phyloP scores from a whole-genome alignment of 2,329 filamentous ascomycete species.

The Curvularia verruculosa region DNA sequence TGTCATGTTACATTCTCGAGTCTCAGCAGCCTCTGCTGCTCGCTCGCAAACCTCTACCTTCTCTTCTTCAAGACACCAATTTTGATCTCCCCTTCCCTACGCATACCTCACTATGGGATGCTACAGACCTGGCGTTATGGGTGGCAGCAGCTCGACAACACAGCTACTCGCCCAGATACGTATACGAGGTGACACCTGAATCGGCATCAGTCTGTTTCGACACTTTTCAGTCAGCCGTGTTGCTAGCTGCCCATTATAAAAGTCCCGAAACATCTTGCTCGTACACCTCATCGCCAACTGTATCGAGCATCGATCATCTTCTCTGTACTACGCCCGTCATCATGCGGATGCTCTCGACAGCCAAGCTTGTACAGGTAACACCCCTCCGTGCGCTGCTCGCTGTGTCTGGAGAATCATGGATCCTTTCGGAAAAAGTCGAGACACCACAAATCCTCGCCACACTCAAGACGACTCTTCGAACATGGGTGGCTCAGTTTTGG shows the following conservation, averaged over 20 bases:
- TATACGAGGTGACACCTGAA: slow-evolving; percentile 32
- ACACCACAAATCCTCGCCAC: slow-evolving; percentile 40
- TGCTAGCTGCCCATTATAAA: slow-evolving; percentile 45
- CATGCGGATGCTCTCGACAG: slow-evolving; percentile 42
- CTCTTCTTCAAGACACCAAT: slow-evolving; percentile 26
- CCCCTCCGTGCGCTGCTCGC: slow-evolving; percentile 53
- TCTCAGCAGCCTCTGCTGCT: slow-evolving; percentile 46
- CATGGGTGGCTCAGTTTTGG: slow-evolving; percentile 48
- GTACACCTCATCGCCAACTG: slow-evolving; percentile 19
- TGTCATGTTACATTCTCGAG: slow-evolving; percentile 53
- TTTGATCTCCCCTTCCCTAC: slow-evolving; percentile 49
- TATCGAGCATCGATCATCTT: slow-evolving; percentile 30
- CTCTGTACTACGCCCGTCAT: slow-evolving; percentile 32
- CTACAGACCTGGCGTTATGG: slow-evolving; percentile 32
- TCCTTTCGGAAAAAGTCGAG: slow-evolving; percentile 52
- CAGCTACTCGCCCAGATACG: slow-evolving; percentile 26
- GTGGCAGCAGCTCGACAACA: slow-evolving; percentile 28
- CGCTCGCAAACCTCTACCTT: slow-evolving; percentile 29
- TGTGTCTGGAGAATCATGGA: slow-evolving; percentile 54
- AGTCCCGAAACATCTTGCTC: slow-evolving; percentile 25
- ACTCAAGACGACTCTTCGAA: slow-evolving; percentile 40
- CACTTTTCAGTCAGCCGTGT: slow-evolving; percentile 47
- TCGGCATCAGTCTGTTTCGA: slow-evolving; percentile 25
- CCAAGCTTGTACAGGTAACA: slow-evolving; percentile 47
- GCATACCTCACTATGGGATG: slow-evolving; percentile 48